phyloP scores from a whole-genome alignment of 768 basidiomycete species.

The Pholiota molesta region DNA sequence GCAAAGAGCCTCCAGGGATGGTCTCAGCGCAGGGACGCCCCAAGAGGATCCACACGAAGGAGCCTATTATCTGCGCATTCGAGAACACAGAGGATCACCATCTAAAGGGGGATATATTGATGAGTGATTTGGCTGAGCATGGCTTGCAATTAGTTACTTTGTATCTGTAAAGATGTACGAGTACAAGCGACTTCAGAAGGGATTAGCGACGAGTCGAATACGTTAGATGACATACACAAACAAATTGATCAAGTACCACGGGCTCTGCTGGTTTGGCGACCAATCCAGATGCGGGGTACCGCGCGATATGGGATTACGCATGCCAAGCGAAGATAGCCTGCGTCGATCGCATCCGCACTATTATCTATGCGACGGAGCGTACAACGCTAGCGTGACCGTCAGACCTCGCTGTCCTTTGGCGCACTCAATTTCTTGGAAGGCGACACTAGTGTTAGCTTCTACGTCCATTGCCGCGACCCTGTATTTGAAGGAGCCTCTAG shows the following conservation, averaged over 20 bases:
- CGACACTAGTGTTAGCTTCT: background rate
- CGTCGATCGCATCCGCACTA: background rate
- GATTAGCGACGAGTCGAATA: background rate
- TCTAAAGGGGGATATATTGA: background rate
- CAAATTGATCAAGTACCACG: no score
- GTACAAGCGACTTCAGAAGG: no score
- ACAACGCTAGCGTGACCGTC: background rate
- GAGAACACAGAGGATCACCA: background rate
- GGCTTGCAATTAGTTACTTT: background rate
- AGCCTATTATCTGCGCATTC: background rate
- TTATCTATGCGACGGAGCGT: background rate
- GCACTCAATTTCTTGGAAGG: background rate
- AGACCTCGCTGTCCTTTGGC: background rate
- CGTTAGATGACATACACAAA: background rate
- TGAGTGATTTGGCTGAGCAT: background rate
- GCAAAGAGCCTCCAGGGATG: background rate
- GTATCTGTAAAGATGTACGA: background rate
- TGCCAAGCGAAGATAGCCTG: background rate
- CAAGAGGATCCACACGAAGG: background rate
- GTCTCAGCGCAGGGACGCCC: background rate
- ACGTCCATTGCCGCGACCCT: background rate
- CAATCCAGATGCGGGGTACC: background rate
- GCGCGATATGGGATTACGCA: background rate
- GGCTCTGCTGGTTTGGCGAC: background rate
- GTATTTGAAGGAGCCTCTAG: background rate